Conservation (phyloP, 805 yeast species). For the Candida arabinofermentans region DNA sequence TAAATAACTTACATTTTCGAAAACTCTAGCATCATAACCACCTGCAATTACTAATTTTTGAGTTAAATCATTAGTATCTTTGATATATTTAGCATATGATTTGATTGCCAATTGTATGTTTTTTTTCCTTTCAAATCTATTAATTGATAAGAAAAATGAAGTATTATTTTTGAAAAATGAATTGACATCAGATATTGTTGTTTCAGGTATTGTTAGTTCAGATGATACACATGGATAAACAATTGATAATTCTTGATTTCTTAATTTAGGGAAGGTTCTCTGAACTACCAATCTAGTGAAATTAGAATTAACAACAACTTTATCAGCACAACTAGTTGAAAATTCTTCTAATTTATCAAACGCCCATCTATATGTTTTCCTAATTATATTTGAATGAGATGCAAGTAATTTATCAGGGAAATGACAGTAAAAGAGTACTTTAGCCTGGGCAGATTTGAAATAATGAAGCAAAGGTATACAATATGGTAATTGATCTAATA, state of each 20-base stretch:
- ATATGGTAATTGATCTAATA: constrained; percentile 86
- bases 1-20: constrained; percentile 73
- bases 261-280: constrained; percentile 50
- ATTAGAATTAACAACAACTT: constrained; percentile 79
- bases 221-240: constrained; percentile 76
- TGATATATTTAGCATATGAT: constrained; percentile 49
- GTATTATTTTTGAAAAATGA: constrained; percentile 33
- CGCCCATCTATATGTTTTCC: constrained; percentile 69
- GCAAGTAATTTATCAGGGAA: constrained; percentile 89
- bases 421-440: constrained; percentile 86
- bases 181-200: constrained; percentile 31
- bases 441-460: constrained; percentile 38
- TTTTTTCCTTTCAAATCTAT: constrained; percentile 86
- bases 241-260: constrained; percentile 45
- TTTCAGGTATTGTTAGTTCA: constrained; percentile 11
- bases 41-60: constrained; percentile 75
- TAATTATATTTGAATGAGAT: constrained; percentile 47
- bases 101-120: constrained; percentile 73
- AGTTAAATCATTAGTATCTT: constrained; percentile 27
- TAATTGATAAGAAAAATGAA: constrained; percentile 63
- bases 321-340: constrained; percentile 72
- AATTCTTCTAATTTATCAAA: constrained; percentile 83
- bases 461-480: constrained; percentile 68
- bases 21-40: constrained; percentile 77
- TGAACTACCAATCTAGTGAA: constrained; percentile 74